These are phyloP conservation scores for Xenosphaeropsis pyriputrescens DNA, from an alignment of 2,329 filamentous ascomycete species.

Conservation along the genomic window DNA sequence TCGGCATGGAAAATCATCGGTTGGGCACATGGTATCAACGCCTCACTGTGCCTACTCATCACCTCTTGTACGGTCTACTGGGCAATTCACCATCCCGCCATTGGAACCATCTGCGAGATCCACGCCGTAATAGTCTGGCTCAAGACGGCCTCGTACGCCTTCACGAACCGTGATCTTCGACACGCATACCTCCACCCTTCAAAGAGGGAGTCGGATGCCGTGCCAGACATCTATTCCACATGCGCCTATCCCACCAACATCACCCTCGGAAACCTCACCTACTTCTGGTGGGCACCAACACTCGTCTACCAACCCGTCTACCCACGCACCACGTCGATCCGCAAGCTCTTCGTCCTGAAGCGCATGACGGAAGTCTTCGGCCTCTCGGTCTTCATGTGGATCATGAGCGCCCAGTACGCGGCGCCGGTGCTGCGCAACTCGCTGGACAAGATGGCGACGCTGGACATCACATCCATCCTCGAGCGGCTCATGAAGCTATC, in stretches of 20 bases:
- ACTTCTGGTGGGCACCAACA: slow-evolving; percentile 98
- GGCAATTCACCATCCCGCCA: slow-evolving; percentile 80
- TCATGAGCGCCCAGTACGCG: slow-evolving; percentile 87
- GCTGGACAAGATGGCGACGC: slow-evolving; percentile 67
- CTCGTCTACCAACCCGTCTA: slow-evolving; percentile 96
- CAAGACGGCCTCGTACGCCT: slow-evolving; percentile 89
- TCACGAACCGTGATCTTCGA: slow-evolving; percentile 90
- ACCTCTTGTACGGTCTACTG: slow-evolving; percentile 83
- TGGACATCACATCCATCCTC: slow-evolving; percentile 68
- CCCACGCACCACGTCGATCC: slow-evolving; percentile 65
- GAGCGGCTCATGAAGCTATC: slow-evolving; percentile 90
- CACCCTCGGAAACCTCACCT: slow-evolving; percentile 72
- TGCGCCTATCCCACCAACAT: slow-evolving; percentile 90
- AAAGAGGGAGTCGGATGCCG: slow-evolving; percentile 46
- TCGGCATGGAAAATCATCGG: slow-evolving; percentile 70
- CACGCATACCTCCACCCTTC: slow-evolving; percentile 75
- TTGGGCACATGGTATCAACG: slow-evolving; percentile 69
- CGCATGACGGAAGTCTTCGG: slow-evolving; percentile 63
- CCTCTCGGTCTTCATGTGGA: slow-evolving; percentile 84
- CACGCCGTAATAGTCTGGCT: slow-evolving; percentile 94
- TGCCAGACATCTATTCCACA: slow-evolving; percentile 68
- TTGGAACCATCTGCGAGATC: slow-evolving; percentile 79
- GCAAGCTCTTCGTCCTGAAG: slow-evolving; percentile 81
- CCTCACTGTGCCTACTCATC: slow-evolving; percentile 64
- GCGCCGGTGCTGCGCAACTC: slow-evolving; percentile 82